Evolutionary conservation across 2,329 filamentous ascomycete genomes (phyloP).

Genomic region (Parascedosporium putredinis): DNA sequence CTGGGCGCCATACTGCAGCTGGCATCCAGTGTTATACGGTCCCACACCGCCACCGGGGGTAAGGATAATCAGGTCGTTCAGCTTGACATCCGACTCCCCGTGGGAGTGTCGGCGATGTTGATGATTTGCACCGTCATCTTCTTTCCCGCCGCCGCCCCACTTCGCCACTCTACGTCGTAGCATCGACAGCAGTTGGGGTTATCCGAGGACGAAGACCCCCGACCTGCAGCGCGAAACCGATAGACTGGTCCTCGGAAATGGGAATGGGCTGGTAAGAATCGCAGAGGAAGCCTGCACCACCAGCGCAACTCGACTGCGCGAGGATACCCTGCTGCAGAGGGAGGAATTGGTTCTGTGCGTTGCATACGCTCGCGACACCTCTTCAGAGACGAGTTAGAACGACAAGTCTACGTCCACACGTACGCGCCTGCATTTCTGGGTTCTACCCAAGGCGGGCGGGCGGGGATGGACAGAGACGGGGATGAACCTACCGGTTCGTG

Average conservation of each 20-base stretch:
- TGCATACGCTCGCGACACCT: neutral
- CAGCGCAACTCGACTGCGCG: neutral
- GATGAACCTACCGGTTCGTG: neutral
- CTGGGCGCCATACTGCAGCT: neutral
- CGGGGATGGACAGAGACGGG: neutral
- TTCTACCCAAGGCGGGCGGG: no score
- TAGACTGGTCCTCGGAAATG: conserved; percentile 13
- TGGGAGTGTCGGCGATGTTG: conserved; percentile 10
- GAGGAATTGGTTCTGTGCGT: neutral
- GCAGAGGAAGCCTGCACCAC: conserved; percentile 10
- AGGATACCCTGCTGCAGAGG: neutral
- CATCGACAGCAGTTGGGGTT: conserved; percentile 16
- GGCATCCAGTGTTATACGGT: neutral
- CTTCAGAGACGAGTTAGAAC: neutral
- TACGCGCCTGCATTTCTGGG: neutral
- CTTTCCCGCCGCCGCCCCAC: conserved; percentile 14
- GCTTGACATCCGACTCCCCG: conserved; percentile 10
- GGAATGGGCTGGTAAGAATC: conserved; percentile 14
- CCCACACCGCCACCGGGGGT: conserved; percentile 12
- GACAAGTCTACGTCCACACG: neutral
- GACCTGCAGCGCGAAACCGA: conserved; percentile 15
- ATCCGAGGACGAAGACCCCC: conserved; percentile 11
- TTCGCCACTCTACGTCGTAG: conserved; percentile 13
- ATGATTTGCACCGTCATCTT: conserved; percentile 15
- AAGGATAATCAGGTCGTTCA: conserved; percentile 14